phyloP scores from a whole-genome alignment of 805 yeast species.

The Grigorovia yakushimaensis region DNA sequence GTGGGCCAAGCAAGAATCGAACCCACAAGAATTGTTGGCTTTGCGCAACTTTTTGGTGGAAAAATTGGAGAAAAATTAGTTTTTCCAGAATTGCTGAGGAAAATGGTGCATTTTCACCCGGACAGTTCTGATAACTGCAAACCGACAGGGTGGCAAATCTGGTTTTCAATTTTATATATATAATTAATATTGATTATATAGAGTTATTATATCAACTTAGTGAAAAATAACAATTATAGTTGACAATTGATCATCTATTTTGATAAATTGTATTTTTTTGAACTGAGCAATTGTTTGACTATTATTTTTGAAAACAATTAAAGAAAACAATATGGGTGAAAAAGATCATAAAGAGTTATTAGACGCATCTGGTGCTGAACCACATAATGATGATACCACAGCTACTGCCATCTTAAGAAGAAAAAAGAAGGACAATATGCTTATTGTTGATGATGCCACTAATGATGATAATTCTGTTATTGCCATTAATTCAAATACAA shows the following conservation, averaged over 20 bases:
- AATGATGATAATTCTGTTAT: conserved; percentile 96
- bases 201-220: neutral
- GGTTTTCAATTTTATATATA: neutral
- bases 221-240: neutral
- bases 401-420: conserved; percentile 96
- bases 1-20: conserved; percentile 78
- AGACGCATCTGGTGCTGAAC: conserved; percentile 62
- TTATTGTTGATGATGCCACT: conserved; percentile 92
- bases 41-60: neutral
- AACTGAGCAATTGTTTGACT: too few species aligned
- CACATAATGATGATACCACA: conserved; percentile 53
- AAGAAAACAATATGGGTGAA: conserved; percentile 19
- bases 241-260: neutral
- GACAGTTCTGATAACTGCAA: neutral
- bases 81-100: too few species aligned
- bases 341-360: conserved; percentile 38
- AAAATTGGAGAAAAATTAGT: neutral
- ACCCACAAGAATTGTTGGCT: neutral
- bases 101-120: neutral
- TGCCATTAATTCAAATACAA: conserved; percentile 87
- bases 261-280: too few species aligned
- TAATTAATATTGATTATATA: neutral
- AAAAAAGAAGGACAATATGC: conserved; percentile 94
- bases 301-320: neutral
- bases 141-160: neutral